A percentile compares a stretch with the other conserved stretches of the same genome.
Conservation (phyloP, 2,329 filamentous ascomycete genomes). For the Nakataea oryzae region DNA sequence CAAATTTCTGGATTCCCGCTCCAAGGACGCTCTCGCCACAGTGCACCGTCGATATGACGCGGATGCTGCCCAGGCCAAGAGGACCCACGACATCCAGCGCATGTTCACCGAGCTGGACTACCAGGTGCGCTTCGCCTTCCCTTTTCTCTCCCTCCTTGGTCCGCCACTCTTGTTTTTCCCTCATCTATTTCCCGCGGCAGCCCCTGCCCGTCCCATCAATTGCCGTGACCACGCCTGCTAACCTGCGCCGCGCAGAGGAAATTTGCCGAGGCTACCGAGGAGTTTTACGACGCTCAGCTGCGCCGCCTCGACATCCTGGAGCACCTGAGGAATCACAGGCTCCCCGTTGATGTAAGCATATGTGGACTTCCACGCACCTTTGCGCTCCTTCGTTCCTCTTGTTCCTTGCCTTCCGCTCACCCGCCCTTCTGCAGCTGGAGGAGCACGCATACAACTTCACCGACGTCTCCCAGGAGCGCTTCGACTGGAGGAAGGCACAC, state of each 20-base stretch:
- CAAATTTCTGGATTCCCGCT: slow-evolving; percentile 36
- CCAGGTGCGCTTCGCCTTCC: slow-evolving; percentile 6
- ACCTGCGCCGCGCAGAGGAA: slow-evolving; percentile 7
- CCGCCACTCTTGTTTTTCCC: not conserved
- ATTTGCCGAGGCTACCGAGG: slow-evolving; percentile 24
- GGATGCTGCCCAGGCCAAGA: slow-evolving; percentile 10
- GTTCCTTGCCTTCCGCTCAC: slow-evolving; percentile 2
- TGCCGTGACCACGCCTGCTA: not conserved
- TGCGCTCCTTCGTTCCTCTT: not conserved
- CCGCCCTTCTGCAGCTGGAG: not conserved
- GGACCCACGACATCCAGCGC: slow-evolving; percentile 12
- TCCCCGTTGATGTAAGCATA: slow-evolving; percentile 38
- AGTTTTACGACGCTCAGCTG: slow-evolving; percentile 34
- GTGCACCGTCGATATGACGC: slow-evolving; percentile 12
- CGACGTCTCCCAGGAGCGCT: not conserved
- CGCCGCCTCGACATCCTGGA: slow-evolving; percentile 34
- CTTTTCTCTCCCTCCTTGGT: not conserved
- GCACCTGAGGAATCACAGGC: slow-evolving; percentile 27
- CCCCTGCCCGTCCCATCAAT: not conserved
- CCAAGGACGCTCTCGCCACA: slow-evolving; percentile 16
- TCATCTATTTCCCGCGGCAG: not conserved
- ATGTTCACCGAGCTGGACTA: slow-evolving; percentile 6
- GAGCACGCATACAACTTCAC: not conserved
- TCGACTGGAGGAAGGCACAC: slow-evolving; percentile 1
- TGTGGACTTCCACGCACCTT: not conserved